These are phyloP conservation scores for Acorus gramineus DNA, from an alignment of 106 monocot species.

Conservation along the genomic window DNA sequence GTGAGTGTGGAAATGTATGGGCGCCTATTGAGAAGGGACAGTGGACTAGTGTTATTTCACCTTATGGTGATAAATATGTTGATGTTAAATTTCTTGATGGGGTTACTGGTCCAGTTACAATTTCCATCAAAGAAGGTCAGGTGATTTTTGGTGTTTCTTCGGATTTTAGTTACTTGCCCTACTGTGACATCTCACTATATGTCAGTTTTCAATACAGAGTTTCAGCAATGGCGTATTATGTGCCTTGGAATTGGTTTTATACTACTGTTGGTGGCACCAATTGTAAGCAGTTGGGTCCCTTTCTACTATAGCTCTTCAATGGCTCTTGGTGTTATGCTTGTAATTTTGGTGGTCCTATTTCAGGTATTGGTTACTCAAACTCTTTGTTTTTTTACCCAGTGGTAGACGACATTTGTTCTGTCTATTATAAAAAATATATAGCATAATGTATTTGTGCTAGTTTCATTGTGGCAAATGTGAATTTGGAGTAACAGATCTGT, in stretches of 20 bases:
- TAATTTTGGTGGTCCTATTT: conserved; percentile 70
- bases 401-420: neutral
- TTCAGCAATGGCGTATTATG: conserved; percentile 81
- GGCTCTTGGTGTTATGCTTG: conserved; percentile 72
- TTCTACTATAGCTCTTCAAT: conserved; percentile 96
- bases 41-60: conserved; percentile 60
- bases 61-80: conserved; percentile 58
- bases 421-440: neutral
- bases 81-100: conserved; percentile 48
- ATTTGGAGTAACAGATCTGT: neutral
- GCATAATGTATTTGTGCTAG: neutral
- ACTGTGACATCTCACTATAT: neutral
- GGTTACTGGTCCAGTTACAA: conserved; percentile 24
- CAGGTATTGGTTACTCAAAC: conserved; percentile 40
- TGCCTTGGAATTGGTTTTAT: conserved; percentile 76
- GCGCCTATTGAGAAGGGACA: conserved; percentile 42
- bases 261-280: conserved; percentile 66
- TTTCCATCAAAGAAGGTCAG: conserved; percentile 66
- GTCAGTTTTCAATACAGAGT: conserved; percentile 33
- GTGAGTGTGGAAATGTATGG: conserved; percentile 68
- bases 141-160: neutral
- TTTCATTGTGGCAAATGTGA: neutral
- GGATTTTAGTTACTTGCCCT: neutral
- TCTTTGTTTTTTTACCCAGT: neutral
- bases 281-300: conserved; percentile 76